Conservation (phyloP, 176 grass and related monocot species). For the Olyra latifolia region DNA sequence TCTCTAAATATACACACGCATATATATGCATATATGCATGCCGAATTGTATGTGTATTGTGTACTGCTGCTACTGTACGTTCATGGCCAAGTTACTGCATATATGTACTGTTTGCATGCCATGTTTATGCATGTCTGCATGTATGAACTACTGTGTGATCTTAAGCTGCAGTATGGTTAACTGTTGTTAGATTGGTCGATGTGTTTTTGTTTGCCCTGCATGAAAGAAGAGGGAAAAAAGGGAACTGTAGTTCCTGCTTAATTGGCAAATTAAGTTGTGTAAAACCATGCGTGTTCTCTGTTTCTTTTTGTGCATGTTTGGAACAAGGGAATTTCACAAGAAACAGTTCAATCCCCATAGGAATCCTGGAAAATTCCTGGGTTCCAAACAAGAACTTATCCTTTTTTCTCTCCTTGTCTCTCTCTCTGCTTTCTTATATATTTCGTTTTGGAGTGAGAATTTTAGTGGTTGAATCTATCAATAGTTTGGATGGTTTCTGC, state of each 20-base stretch:
- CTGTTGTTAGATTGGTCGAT: constrained; percentile 19
- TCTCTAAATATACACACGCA: neutral
- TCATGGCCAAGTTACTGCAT: constrained; percentile 25
- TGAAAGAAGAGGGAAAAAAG: neutral
- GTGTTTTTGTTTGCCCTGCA: constrained; percentile 20
- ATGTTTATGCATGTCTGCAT: constrained; percentile 7
- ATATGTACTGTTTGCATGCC: constrained; percentile 32
- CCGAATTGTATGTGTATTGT: neutral
- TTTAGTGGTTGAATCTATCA: neutral
- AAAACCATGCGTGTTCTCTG: neutral
- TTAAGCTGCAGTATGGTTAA: neutral
- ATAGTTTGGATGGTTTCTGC: constrained; percentile 7
- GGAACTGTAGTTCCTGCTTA: neutral
- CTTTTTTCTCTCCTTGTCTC: neutral
- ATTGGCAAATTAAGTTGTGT: constrained; percentile 3
- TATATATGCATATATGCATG: constrained; percentile 14
- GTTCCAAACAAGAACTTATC: too few species aligned
- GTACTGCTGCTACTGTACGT: neutral
- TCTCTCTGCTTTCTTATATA: neutral
- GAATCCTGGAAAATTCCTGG: too few species aligned
- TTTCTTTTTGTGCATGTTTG: neutral
- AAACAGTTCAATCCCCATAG: too few species aligned
- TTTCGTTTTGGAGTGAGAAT: neutral
- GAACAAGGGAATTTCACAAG: too few species aligned
- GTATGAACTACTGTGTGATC: constrained; percentile 31